Evolutionary conservation across 2,329 filamentous ascomycete species (phyloP).

Genomic region (Cylindrodendrum hubeiense): DNA sequence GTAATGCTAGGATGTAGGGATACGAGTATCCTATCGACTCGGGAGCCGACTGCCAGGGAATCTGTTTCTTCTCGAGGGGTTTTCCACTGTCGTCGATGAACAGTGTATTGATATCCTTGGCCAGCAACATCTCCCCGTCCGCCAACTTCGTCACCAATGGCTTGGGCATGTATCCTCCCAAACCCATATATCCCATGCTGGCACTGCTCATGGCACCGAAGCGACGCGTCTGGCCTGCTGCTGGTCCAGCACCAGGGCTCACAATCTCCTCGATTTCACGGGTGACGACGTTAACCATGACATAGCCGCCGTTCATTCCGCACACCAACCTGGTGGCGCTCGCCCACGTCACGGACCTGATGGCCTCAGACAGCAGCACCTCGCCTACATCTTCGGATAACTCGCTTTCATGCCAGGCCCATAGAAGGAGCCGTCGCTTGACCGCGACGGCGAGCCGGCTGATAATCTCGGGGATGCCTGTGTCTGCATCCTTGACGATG

Average conservation of each 20-base stretch:
- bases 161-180: constrained; percentile 91
- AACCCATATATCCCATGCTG: constrained; percentile 96
- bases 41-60: constrained; percentile 91
- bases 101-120: constrained; percentile 96
- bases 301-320: constrained; percentile 91
- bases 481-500: constrained; percentile 89
- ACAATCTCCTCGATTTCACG: constrained; percentile 82
- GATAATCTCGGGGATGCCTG: constrained; percentile 92
- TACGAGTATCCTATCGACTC: constrained; percentile 97
- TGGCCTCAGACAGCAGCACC: constrained; percentile 82
- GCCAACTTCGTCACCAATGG: constrained; percentile 86
- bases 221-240: constrained; percentile 73
- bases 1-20: constrained; percentile 90
- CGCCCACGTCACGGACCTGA: constrained; percentile 92
- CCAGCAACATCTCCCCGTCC: constrained; percentile 88
- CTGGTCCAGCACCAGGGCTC: constrained; percentile 78
- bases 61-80: constrained; percentile 83
- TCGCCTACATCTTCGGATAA: constrained; percentile 80
- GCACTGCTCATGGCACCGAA: constrained; percentile 87
- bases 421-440: constrained; percentile 88
- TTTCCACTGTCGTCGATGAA: constrained; percentile 91
- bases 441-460: constrained; percentile 92
- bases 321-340: constrained; percentile 88
- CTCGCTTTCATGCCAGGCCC: constrained; percentile 98
- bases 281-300: constrained; percentile 86